Conservation (phyloP, 2,329 filamentous ascomycete genomes). For the Plectosphaerella cucumerina region DNA sequence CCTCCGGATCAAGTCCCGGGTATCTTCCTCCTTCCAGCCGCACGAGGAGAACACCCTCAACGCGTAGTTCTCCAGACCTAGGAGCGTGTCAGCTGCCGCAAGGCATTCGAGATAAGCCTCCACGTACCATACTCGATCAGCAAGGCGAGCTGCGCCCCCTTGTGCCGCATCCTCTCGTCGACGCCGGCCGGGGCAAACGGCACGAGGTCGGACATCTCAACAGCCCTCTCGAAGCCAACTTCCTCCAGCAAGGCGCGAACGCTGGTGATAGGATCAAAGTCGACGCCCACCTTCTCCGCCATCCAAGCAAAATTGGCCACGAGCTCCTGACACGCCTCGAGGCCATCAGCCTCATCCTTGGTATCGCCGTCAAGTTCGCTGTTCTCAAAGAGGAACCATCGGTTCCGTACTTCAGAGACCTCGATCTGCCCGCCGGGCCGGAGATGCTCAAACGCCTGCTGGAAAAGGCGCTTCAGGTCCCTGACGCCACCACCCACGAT, state of each 20-base stretch:
- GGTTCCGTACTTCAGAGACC: slow-evolving; percentile 35
- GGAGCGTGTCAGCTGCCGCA: neutral
- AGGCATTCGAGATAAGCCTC: slow-evolving; percentile 1
- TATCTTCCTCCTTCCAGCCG: slow-evolving; percentile 27
- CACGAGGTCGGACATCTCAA: slow-evolving; percentile 35
- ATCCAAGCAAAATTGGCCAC: slow-evolving; percentile 24
- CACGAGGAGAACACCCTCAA: slow-evolving; percentile 25
- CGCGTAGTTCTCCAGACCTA: slow-evolving; percentile 22
- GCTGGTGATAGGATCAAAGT: slow-evolving; percentile 34
- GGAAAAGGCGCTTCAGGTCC: slow-evolving; percentile 32
- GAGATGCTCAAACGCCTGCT: slow-evolving; percentile 32
- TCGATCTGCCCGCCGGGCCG: slow-evolving; percentile 40
- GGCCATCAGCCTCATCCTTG: slow-evolving; percentile 15
- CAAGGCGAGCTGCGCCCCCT: slow-evolving; percentile 29
- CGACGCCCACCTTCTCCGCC: slow-evolving; percentile 23
- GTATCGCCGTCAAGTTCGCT: slow-evolving; percentile 22
- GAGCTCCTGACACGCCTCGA: slow-evolving; percentile 26
- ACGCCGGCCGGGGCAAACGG: slow-evolving; percentile 34
- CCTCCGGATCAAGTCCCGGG: slow-evolving; percentile 22
- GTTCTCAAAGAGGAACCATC: slow-evolving; percentile 33
- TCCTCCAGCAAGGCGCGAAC: slow-evolving; percentile 27
- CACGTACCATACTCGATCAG: slow-evolving; percentile 31
- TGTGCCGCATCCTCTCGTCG: slow-evolving; percentile 31
- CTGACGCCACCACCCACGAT: slow-evolving; percentile 40
- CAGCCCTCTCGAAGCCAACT: slow-evolving; percentile 34